Evolutionary conservation across 768 basidiomycete species (phyloP).

Genomic region (Multifurca ochricompacta): DNA sequence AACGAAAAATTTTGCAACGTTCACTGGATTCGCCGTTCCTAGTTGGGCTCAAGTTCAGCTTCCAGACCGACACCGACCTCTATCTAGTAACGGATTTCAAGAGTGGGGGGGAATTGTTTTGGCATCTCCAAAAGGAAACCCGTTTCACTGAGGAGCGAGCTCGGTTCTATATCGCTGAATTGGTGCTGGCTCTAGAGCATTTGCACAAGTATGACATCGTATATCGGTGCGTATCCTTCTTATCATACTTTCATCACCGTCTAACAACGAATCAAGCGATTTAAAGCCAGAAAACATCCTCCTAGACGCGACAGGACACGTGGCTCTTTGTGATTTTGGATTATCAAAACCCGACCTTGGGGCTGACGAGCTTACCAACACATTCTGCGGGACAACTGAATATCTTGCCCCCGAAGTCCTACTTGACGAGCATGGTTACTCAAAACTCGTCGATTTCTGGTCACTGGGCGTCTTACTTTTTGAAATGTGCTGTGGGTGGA

Average conservation of each 20-base stretch:
- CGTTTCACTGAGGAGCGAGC: constrained; percentile 90
- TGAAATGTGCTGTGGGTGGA: constrained; percentile 99
- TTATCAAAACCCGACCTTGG: constrained; percentile 93
- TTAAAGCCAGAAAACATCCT: constrained; percentile 99
- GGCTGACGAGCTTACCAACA: constrained; percentile 93
- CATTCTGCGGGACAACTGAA: constrained; percentile 98
- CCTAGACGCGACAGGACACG: constrained; percentile 95
- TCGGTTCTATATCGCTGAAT: constrained; percentile 93
- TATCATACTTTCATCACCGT: neutral
- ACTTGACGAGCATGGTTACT: constrained; percentile 95
- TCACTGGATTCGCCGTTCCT: constrained; percentile 94
- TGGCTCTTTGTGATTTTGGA: constrained; percentile 97
- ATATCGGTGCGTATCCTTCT: constrained; percentile 56
- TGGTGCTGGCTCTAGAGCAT: constrained; percentile 92
- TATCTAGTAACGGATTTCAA: constrained; percentile 99
- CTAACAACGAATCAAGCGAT: constrained; percentile 44
- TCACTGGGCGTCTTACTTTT: constrained; percentile 91
- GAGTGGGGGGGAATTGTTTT: constrained; percentile 96
- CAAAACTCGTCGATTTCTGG: constrained; percentile 99
- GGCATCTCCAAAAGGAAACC: constrained; percentile 96
- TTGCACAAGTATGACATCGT: constrained; percentile 97
- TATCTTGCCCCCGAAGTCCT: constrained; percentile 99
- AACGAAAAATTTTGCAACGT: constrained; percentile 95
- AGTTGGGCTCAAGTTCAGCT: constrained; percentile 95
- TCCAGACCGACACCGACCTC: constrained; percentile 92